These are phyloP conservation scores for Melaleuca quinquenervia DNA, from an alignment of 345 rosid species.

Conservation along the genomic window DNA sequence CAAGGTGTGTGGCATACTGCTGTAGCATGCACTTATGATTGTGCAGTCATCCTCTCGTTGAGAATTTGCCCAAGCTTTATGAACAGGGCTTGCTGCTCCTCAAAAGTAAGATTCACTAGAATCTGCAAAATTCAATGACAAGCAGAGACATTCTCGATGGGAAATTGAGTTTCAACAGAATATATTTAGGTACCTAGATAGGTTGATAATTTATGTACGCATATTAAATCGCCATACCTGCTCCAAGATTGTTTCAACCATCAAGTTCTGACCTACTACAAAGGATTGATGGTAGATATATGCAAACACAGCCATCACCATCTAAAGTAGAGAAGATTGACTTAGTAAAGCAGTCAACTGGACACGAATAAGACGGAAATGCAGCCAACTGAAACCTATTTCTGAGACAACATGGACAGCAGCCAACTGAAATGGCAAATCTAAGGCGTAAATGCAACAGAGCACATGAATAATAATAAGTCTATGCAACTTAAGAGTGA, in stretches of 20 bases:
- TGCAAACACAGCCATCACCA: conserved; percentile 98
- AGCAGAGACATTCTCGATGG: background rate
- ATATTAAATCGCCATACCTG: conserved; percentile 37
- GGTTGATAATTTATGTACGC: background rate
- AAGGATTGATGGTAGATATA: conserved; percentile 91
- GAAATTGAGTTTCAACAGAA: background rate
- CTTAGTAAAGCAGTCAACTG: background rate
- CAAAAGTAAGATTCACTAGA: conserved; percentile 40
- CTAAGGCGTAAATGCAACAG: background rate
- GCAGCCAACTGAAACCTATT: background rate
- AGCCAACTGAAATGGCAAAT: background rate
- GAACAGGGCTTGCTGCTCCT: conserved; percentile 57
- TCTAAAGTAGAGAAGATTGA: conserved; percentile 29
- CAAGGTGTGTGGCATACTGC: background rate
- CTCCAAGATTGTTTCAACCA: conserved; percentile 62
- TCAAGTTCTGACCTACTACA: conserved; percentile 39
- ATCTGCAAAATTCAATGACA: conserved; percentile 21
- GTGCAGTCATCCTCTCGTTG: background rate
- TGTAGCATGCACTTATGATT: background rate
- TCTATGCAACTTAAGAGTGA: background rate
- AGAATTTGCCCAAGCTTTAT: conserved; percentile 47
- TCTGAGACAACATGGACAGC: too few relatives aligned
- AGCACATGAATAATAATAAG: background rate
- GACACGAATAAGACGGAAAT: too few relatives aligned
- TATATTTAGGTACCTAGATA: background rate